Percentiles rank a stretch among this genome's conserved stretches.
These are phyloP conservation scores for Candida oleophila DNA, from an alignment of 805 yeast species.

Conservation along the genomic window DNA sequence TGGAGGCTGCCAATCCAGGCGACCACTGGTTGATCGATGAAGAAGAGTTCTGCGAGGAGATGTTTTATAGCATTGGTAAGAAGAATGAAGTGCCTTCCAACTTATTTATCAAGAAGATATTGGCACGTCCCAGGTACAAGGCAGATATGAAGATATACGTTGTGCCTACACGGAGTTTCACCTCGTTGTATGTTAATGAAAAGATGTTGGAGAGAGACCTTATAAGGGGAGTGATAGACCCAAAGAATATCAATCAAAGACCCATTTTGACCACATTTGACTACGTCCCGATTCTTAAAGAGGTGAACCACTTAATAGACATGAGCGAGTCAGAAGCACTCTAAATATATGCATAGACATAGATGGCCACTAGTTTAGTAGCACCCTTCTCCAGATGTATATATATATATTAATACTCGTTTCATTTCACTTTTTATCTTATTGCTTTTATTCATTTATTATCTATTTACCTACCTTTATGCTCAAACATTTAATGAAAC, in stretches of 20 bases:
- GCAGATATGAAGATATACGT: slow-evolving; percentile 62
- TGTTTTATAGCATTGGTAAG: slow-evolving; percentile 38
- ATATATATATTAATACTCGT: background rate
- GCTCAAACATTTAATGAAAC: slow-evolving; percentile 76
- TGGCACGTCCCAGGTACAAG: slow-evolving; percentile 64
- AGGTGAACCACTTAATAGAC: slow-evolving; percentile 6
- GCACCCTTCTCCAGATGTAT: too few species aligned
- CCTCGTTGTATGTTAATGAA: slow-evolving; percentile 47
- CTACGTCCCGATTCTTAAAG: slow-evolving; percentile 8
- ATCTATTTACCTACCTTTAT: background rate
- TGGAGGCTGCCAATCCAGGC: slow-evolving; percentile 58
- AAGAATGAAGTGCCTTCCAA: slow-evolving; percentile 45
- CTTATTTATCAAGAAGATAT: slow-evolving; percentile 52
- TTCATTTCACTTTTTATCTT: background rate
- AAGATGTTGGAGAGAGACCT: slow-evolving; percentile 53
- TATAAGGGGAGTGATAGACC: slow-evolving; percentile 46
- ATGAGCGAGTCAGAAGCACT: background rate
- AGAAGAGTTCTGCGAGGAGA: slow-evolving; percentile 38
- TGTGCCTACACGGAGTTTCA: slow-evolving; percentile 40
- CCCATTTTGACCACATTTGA: slow-evolving; percentile 17
- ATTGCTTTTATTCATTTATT: background rate
- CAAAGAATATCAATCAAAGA: slow-evolving; percentile 11
- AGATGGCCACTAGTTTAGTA: too few species aligned
- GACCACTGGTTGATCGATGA: slow-evolving; percentile 51
- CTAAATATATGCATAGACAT: too few species aligned